phyloP scores from a whole-genome alignment of 495 filamentous ascomycete genomes.

The Oidiodendron maius region DNA sequence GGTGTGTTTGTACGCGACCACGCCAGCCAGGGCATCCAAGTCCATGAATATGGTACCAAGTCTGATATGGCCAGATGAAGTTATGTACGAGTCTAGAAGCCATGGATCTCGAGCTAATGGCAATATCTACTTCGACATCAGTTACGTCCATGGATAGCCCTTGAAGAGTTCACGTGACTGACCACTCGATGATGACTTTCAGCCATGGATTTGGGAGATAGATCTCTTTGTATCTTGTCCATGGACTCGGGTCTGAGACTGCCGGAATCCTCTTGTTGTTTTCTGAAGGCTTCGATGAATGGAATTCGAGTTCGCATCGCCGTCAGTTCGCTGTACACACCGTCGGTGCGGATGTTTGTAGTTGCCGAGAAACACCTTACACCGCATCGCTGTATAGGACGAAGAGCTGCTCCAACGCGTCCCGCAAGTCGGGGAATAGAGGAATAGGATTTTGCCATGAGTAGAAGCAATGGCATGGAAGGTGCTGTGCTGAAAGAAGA shows the following conservation, averaged over 20 bases:
- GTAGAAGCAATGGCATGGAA: no score
- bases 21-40: constrained; percentile 72
- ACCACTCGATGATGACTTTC: constrained; percentile 35
- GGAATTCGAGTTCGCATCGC: constrained; percentile 22
- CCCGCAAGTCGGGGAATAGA: constrained; percentile 1
- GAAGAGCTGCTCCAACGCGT: background rate
- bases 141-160: no score
- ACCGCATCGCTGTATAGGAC: background rate
- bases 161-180: constrained; percentile 13
- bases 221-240: constrained; percentile 19
- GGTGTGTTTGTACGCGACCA: constrained; percentile 79
- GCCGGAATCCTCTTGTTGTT: constrained; percentile 13
- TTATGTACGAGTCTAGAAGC: constrained; percentile 38
- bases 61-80: constrained; percentile 36
- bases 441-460: constrained; percentile 2
- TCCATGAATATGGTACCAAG: constrained; percentile 76
- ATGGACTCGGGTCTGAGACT: background rate
- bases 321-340: constrained; percentile 22
- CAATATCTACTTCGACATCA: constrained; percentile 22
- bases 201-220: constrained; percentile 35
- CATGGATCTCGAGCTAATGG: constrained; percentile 35
- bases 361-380: constrained; percentile 12
- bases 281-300: constrained; percentile 23
- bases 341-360: constrained; percentile 16
- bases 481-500: no score